Percentiles rank a stretch among this genome's conserved stretches.
Evolutionary conservation across 192 early-diverging fungal genomes (phyloP).

Genomic region (Ambispora gerdemannii): DNA sequence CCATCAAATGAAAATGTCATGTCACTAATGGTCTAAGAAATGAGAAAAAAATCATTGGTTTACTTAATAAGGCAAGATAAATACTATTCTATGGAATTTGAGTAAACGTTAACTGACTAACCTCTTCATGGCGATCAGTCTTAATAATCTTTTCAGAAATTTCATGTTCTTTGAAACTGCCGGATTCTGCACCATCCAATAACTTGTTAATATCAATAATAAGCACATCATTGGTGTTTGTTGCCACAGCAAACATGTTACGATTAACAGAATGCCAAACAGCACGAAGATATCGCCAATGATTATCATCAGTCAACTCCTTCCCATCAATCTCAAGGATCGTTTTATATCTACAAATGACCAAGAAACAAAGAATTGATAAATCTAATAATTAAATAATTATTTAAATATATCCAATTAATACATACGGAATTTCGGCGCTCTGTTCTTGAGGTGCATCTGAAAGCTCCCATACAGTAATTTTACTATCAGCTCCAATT

Average conservation of each 20-base stretch:
- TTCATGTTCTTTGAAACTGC: slow-evolving; percentile 33
- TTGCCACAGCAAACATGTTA: slow-evolving; percentile 40
- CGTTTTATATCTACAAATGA: slow-evolving; percentile 16
- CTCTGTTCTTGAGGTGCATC: neutral
- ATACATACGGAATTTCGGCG: slow-evolving; percentile 32
- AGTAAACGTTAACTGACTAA: too few relatives aligned
- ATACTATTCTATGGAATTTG: too few relatives aligned
- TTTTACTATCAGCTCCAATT: slow-evolving; percentile 22
- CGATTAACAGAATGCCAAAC: slow-evolving; percentile 41
- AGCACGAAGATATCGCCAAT: slow-evolving; percentile 40
- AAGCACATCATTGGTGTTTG: slow-evolving; percentile 41
- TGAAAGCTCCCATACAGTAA: slow-evolving; percentile 28
- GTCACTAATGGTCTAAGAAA: slow-evolving; percentile 39
- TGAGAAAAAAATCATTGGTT: neutral
- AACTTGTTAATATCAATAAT: slow-evolving; percentile 33
- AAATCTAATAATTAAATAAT: slow-evolving; percentile 8
- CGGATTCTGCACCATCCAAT: slow-evolving; percentile 26
- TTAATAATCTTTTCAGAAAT: slow-evolving; percentile 33
- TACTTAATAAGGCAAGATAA: too few relatives aligned
- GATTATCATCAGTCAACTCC: slow-evolving; percentile 28
- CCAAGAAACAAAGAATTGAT: neutral
- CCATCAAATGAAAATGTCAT: slow-evolving; percentile 46
- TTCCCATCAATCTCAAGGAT: slow-evolving; percentile 39
- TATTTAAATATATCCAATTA: neutral
- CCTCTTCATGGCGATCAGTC: slow-evolving; percentile 38